A percentile compares a stretch with the other conserved stretches of the same genome.
Evolutionary conservation across 164 flowering plant species (phyloP).

Genomic region (Tinospora cordifolia): DNA sequence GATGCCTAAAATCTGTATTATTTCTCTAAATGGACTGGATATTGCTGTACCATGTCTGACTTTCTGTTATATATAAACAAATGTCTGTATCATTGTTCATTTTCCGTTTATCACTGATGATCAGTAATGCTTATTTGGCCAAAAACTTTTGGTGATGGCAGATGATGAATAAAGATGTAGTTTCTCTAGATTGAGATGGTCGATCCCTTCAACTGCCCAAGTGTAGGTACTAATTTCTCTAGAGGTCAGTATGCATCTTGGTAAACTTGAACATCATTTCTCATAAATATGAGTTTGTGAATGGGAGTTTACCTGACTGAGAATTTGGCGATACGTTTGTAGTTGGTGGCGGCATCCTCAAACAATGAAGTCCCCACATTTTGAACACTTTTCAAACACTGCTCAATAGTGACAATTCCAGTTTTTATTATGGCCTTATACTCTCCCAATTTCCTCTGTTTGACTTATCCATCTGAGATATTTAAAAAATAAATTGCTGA

Average conservation of each 20-base stretch:
- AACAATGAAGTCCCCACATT: neutral
- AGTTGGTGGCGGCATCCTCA: neutral
- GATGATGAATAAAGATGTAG: conserved; percentile 34
- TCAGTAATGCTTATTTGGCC: neutral
- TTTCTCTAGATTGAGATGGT: conserved; percentile 20
- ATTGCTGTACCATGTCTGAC: neutral
- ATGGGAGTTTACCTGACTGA: neutral
- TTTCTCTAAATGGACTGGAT: neutral
- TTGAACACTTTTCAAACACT: neutral
- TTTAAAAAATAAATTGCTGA: no score
- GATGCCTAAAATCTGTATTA: neutral
- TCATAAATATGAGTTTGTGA: neutral
- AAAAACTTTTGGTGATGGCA: no score
- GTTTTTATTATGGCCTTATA: neutral
- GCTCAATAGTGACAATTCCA: neutral
- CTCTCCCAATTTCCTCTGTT: neutral
- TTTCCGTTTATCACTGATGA: neutral
- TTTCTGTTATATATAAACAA: neutral
- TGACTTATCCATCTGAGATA: no score
- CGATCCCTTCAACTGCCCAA: conserved; percentile 8
- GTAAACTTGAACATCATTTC: neutral
- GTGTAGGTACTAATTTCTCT: neutral
- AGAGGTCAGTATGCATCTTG: neutral
- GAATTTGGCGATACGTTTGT: neutral
- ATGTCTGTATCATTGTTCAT: neutral